These are phyloP conservation scores for Fusarium torreyae DNA, from an alignment of 2,329 filamentous ascomycete genomes.

Conservation along the genomic window DNA sequence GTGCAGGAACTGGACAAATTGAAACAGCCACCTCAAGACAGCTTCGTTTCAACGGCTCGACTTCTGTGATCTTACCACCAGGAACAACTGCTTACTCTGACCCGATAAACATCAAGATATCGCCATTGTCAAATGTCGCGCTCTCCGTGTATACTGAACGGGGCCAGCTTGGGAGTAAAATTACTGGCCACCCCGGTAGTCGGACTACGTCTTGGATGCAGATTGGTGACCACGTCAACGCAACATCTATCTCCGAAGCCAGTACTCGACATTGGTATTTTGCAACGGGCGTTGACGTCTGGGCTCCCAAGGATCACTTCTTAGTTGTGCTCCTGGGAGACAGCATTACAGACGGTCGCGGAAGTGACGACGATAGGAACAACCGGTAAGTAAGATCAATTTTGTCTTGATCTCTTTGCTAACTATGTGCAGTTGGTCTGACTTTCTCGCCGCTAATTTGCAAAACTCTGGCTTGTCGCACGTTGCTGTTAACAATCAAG, in stretches of 20 bases:
- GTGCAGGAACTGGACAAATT: constrained; percentile 24
- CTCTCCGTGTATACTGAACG: constrained; percentile 32
- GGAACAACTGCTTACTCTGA: constrained; percentile 31
- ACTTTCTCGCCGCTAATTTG: constrained; percentile 27
- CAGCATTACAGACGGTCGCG: constrained; percentile 37
- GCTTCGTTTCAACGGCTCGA: constrained; percentile 25
- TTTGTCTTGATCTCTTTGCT: neutral
- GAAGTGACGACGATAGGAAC: constrained; percentile 34
- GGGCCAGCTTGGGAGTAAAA: constrained; percentile 27
- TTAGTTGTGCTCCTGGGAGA: constrained; percentile 36
- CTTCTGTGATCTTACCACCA: constrained; percentile 11
- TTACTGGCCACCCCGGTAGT: constrained; percentile 36
- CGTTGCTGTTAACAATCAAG: constrained; percentile 38
- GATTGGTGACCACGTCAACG: constrained; percentile 30
- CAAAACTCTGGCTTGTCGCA: constrained; percentile 21
- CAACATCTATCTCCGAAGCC: constrained; percentile 26
- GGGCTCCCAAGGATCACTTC: constrained; percentile 27
- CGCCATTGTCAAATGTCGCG: constrained; percentile 28
- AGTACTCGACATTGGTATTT: constrained; percentile 40
- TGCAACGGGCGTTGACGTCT: constrained; percentile 25
- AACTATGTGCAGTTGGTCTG: constrained; percentile 19
- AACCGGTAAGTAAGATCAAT: constrained; percentile 1
- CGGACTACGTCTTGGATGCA: constrained; percentile 40
- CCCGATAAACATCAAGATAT: constrained; percentile 26
- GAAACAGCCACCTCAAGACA: constrained; percentile 13